These are phyloP conservation scores for Lasiosphaeria ovina DNA, from an alignment of 495 filamentous ascomycete species.

Conservation along the genomic window DNA sequence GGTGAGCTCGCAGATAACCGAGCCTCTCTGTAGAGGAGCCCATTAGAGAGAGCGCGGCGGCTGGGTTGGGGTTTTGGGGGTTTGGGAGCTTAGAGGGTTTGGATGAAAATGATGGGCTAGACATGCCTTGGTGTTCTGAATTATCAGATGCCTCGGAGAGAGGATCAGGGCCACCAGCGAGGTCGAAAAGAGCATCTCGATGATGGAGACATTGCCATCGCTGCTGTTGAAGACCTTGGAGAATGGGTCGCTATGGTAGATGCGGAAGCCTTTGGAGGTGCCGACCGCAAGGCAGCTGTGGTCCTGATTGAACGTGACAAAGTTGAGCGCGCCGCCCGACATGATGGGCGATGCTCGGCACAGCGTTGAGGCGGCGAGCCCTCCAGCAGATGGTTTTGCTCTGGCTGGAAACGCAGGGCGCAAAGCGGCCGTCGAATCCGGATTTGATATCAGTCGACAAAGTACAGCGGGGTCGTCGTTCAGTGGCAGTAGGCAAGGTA, in stretches of 20 bases:
- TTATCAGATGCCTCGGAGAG: constrained; percentile 84
- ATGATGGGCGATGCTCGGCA: constrained; percentile 27
- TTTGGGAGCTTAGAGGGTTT: no score
- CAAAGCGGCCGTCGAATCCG: not conserved
- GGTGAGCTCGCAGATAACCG: constrained; percentile 97
- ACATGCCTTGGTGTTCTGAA: constrained; percentile 93
- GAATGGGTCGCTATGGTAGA: constrained; percentile 95
- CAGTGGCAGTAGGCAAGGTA: not conserved
- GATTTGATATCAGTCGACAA: not conserved
- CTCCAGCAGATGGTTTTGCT: not conserved
- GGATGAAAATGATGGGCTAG: not conserved
- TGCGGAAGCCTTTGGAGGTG: constrained; percentile 87
- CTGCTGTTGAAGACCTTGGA: constrained; percentile 88
- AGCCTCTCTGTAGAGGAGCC: constrained; percentile 62
- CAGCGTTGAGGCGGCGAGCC: not conserved
- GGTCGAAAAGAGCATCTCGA: constrained; percentile 99
- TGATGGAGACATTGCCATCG: constrained; percentile 87
- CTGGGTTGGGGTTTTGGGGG: no score
- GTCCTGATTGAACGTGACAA: constrained; percentile 98
- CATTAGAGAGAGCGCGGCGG: not conserved
- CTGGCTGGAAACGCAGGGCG: not conserved
- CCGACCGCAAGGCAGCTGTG: constrained; percentile 93
- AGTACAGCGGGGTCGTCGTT: not conserved
- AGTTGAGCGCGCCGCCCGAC: constrained; percentile 75
- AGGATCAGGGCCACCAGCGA: constrained; percentile 92